A percentile compares a stretch with the other conserved stretches of the same genome.
Evolutionary conservation across 1,139 yeast species (phyloP).

Genomic region (Geotrichum klebahnii): DNA sequence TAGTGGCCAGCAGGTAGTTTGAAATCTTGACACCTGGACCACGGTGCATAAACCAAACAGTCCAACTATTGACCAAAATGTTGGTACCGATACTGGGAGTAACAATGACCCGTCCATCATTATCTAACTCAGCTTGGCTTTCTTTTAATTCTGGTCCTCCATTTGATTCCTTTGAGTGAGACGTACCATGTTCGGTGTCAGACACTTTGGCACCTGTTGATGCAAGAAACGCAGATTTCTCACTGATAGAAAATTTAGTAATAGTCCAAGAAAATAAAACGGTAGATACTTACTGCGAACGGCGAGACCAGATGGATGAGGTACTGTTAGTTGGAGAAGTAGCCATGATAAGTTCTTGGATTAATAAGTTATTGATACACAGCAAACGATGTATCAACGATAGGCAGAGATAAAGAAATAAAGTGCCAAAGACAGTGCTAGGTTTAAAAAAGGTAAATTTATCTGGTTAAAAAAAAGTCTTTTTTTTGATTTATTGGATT

Average conservation of each 20-base stretch:
- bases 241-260: conserved; percentile 20
- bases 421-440: too few relatives aligned
- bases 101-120: conserved; percentile 25
- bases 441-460: too few relatives aligned
- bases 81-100: conserved; percentile 25
- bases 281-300: conserved; percentile 26
- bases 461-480: too few relatives aligned
- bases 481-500: too few relatives aligned
- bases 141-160: not conserved
- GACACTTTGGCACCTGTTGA: conserved; percentile 26
- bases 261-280: not conserved
- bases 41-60: conserved; percentile 40
- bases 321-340: conserved; percentile 16
- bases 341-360: conserved; percentile 14
- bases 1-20: conserved; percentile 38
- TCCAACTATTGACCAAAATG: conserved; percentile 33
- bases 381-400: not conserved
- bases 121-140: conserved; percentile 12
- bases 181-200: not conserved
- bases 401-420: conserved; percentile 13
- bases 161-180: not conserved
- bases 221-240: conserved; percentile 31
- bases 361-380: not conserved
- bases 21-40: conserved; percentile 38
- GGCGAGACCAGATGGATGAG: conserved; percentile 31